A percentile compares a stretch with the other conserved stretches of the same genome.
Conservation (phyloP, 805 yeast species). For the Limtongia smithiae region DNA sequence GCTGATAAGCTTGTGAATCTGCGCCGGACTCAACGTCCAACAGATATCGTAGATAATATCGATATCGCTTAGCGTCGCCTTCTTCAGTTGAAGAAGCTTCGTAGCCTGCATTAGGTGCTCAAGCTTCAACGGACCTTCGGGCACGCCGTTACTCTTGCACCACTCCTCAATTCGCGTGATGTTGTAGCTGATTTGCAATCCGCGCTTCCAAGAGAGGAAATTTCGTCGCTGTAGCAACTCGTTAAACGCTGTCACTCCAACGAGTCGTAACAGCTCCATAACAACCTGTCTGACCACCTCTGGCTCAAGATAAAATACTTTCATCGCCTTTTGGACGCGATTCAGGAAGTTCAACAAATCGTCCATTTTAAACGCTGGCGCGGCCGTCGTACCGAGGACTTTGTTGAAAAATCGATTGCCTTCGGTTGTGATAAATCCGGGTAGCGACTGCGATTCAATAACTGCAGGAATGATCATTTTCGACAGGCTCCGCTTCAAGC, state of each 20-base stretch:
- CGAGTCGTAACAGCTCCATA: conserved; percentile 74
- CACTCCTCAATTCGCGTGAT: conserved; percentile 96
- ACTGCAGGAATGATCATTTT: conserved; percentile 94
- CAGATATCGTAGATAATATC: conserved; percentile 92
- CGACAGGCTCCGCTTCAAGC: conserved; percentile 83
- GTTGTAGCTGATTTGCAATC: conserved; percentile 92
- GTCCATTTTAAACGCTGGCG: conserved; percentile 78
- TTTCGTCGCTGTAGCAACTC: conserved; percentile 92
- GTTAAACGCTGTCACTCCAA: conserved; percentile 91
- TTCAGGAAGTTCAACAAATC: conserved; percentile 86
- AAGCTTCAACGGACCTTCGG: conserved; percentile 79
- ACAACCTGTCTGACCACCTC: conserved; percentile 82
- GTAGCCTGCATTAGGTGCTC: conserved; percentile 90
- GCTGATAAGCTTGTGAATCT: conserved; percentile 84
- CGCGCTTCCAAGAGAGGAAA: conserved; percentile 96
- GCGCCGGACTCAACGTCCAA: conserved; percentile 89
- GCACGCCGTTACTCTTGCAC: conserved; percentile 91
- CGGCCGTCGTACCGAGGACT: conserved; percentile 63
- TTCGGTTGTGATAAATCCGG: conserved; percentile 91
- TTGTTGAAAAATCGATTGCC: conserved; percentile 76
- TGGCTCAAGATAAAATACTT: conserved; percentile 79
- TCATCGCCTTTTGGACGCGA: conserved; percentile 89
- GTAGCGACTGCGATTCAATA: conserved; percentile 88
- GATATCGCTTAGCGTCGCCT: conserved; percentile 83
- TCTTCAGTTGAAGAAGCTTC: conserved; percentile 85